A percentile compares a stretch with the other conserved stretches of the same genome.
phyloP scores from a whole-genome alignment of 148 eudicot species.

The Polygonum aviculare region DNA sequence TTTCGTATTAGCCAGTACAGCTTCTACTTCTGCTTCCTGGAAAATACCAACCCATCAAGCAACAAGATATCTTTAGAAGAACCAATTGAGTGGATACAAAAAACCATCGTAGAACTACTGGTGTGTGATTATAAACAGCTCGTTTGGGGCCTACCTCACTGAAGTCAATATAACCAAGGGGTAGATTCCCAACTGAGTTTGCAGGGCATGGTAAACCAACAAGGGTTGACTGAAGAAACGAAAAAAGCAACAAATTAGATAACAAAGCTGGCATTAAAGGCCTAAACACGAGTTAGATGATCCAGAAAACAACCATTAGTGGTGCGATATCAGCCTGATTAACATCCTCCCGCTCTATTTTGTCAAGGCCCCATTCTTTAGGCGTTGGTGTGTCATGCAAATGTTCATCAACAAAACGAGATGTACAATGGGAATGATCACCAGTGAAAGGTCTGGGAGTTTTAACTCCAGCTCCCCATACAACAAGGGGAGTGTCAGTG shows the following conservation, averaged over 20 bases:
- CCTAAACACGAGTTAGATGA: neutral
- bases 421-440: constrained; percentile 44
- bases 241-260: constrained; percentile 22
- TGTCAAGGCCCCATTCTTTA: constrained; percentile 78
- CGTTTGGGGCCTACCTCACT: constrained; percentile 33
- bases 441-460: constrained; percentile 50
- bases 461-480: constrained; percentile 93
- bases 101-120: neutral
- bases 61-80: neutral
- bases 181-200: constrained; percentile 88
- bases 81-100: neutral
- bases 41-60: constrained; percentile 13
- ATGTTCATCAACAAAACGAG: constrained; percentile 87
- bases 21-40: constrained; percentile 92
- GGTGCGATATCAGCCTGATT: constrained; percentile 99
- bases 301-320: constrained; percentile 54
- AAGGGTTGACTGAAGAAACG: constrained; percentile 68
- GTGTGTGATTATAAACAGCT: neutral
- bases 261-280: neutral
- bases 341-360: constrained; percentile 83
- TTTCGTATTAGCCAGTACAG: constrained; percentile 85
- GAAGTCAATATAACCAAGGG: constrained; percentile 59
- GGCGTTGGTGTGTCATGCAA: constrained; percentile 74
- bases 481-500: constrained; percentile 96
- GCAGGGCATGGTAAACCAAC: constrained; percentile 90